Conservation (phyloP, 164 flowering plant species). For the Protea cynaroides region DNA sequence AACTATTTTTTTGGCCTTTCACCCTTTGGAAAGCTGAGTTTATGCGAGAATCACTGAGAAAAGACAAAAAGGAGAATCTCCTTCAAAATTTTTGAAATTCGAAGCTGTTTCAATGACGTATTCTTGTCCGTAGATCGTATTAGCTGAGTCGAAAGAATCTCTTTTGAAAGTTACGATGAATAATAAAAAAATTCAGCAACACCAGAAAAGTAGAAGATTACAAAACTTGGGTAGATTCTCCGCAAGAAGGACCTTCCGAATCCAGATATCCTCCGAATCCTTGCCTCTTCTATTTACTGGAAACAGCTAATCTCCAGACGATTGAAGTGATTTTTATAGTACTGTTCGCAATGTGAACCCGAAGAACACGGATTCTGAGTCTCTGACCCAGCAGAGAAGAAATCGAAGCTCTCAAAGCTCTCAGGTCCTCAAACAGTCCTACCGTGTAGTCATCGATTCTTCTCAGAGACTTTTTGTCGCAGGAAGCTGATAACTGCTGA, state of each 20-base stretch:
- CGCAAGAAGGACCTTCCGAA: not conserved
- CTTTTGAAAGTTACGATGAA: not conserved
- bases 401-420: too few species aligned
- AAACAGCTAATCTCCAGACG: too few species aligned
- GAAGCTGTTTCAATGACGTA: not conserved
- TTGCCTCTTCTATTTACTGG: not conserved
- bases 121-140: constrained; percentile 3
- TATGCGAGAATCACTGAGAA: not conserved
- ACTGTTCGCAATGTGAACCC: too few species aligned
- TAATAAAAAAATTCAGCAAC: not conserved
- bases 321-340: too few species aligned
- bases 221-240: not conserved
- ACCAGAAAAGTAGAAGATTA: not conserved
- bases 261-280: too few species aligned
- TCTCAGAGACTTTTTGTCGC: too few species aligned
- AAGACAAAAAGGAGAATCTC: not conserved
- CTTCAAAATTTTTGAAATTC: not conserved
- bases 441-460: too few species aligned
- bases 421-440: too few species aligned
- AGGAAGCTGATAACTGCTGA: too few species aligned
- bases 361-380: too few species aligned
- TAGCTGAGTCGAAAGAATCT: not conserved
- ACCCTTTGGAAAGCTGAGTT: not conserved
- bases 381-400: too few species aligned
- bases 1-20: not conserved